These are phyloP conservation scores for Debaryomyces nepalensis DNA, from an alignment of 1,139 yeast species.

Conservation along the genomic window DNA sequence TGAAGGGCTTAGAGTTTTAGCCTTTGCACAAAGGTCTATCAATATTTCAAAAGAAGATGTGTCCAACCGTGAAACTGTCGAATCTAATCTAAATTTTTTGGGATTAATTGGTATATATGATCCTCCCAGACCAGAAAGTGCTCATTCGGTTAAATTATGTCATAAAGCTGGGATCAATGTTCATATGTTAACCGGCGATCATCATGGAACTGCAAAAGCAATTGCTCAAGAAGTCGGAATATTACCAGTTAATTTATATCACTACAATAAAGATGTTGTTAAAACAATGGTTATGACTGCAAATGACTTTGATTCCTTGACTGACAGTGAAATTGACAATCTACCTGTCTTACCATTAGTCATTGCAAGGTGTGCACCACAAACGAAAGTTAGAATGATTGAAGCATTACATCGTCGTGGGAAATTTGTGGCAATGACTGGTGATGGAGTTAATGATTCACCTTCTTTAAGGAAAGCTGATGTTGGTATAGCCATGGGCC, in stretches of 20 bases:
- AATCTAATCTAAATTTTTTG: conserved; percentile 59
- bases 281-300: conserved; percentile 79
- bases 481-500: conserved; percentile 89
- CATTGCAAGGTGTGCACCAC: conserved; percentile 86
- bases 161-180: conserved; percentile 81
- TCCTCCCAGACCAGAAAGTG: conserved; percentile 79
- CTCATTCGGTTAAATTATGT: conserved; percentile 67
- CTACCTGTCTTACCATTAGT: conserved; percentile 78
- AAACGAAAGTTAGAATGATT: conserved; percentile 82
- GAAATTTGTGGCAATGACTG: conserved; percentile 82
- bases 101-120: conserved; percentile 84
- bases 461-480: conserved; percentile 81
- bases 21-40: conserved; percentile 57
- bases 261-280: conserved; percentile 64
- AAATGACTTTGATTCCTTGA: conserved; percentile 65
- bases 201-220: conserved; percentile 80
- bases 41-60: conserved; percentile 27
- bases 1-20: conserved; percentile 76
- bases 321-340: conserved; percentile 65
- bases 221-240: conserved; percentile 88
- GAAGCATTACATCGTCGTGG: conserved; percentile 77
- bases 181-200: conserved; percentile 87
- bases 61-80: conserved; percentile 55
- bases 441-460: conserved; percentile 86
- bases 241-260: conserved; percentile 69